These are phyloP conservation scores for Pseudonectria buxi DNA, from an alignment of 2,329 filamentous ascomycete genomes.

Conservation along the genomic window DNA sequence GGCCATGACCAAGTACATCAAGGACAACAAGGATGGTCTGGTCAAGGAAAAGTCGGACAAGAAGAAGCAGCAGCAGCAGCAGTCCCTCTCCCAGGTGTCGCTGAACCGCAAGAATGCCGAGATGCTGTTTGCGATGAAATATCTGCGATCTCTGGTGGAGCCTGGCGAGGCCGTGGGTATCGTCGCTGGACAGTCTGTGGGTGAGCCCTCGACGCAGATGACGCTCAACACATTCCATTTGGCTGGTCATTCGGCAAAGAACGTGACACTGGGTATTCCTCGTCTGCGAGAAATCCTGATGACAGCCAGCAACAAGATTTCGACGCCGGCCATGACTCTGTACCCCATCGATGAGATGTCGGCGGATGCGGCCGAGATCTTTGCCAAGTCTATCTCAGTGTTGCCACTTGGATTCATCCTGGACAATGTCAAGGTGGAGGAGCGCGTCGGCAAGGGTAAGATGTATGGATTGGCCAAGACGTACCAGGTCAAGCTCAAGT, in stretches of 20 bases:
- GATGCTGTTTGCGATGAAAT: constrained; percentile 82
- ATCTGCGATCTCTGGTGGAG: constrained; percentile 84
- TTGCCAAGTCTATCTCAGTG: constrained; percentile 87
- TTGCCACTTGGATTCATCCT: constrained; percentile 78
- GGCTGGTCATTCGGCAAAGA: constrained; percentile 95
- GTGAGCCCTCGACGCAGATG: constrained; percentile 98
- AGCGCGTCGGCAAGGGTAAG: constrained; percentile 67
- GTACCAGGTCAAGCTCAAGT: constrained; percentile 72
- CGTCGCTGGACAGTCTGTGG: constrained; percentile 91
- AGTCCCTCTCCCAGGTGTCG: constrained; percentile 27
- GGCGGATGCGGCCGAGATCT: constrained; percentile 62
- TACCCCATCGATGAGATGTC: constrained; percentile 67
- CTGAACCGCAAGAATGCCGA: constrained; percentile 69
- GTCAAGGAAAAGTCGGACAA: constrained; percentile 40
- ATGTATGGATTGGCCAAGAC: constrained; percentile 69
- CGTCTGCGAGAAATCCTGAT: constrained; percentile 96
- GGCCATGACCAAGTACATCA: constrained; percentile 67
- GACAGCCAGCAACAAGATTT: constrained; percentile 85
- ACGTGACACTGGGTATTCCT: constrained; percentile 97
- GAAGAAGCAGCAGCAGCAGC: constrained; percentile 12
- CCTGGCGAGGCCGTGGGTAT: constrained; percentile 96
- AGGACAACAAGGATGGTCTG: constrained; percentile 62
- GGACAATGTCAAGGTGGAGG: constrained; percentile 72
- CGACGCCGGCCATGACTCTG: constrained; percentile 86
- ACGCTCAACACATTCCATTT: constrained; percentile 99